phyloP scores from a whole-genome alignment of 345 rosid species.

The Melaleuca quinquenervia region DNA sequence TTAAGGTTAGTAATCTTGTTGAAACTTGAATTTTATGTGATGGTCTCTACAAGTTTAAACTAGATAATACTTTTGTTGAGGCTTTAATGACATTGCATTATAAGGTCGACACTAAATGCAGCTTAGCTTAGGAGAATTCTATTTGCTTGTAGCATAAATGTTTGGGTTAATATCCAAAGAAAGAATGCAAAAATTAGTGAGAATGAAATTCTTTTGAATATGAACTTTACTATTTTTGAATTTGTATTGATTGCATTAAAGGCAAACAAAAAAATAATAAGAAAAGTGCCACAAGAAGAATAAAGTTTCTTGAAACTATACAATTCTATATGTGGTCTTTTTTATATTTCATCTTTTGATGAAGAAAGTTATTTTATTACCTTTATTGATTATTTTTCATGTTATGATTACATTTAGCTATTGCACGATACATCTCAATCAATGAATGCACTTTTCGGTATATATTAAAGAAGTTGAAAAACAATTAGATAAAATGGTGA shows the following conservation, averaged over 20 bases:
- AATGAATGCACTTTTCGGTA: neutral
- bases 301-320: neutral
- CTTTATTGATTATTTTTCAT: neutral
- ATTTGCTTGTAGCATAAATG: constrained; percentile 2
- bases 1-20: neutral
- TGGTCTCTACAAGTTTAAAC: constrained; percentile 6
- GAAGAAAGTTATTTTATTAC: neutral
- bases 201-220: neutral
- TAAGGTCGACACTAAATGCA: neutral
- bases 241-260: too few relatives aligned
- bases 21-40: neutral
- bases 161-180: constrained; percentile 5
- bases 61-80: too few relatives aligned
- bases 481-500: too few relatives aligned
- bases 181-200: neutral
- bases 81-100: too few relatives aligned
- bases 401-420: neutral
- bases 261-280: neutral
- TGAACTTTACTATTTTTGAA: too few relatives aligned
- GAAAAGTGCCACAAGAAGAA: neutral
- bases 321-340: constrained; percentile 1
- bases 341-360: neutral
- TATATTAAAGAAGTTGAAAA: neutral
- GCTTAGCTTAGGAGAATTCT: neutral
- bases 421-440: neutral